phyloP scores from a whole-genome alignment of 2,329 filamentous ascomycete species.

The Aspergillus ochraceoroseus region DNA sequence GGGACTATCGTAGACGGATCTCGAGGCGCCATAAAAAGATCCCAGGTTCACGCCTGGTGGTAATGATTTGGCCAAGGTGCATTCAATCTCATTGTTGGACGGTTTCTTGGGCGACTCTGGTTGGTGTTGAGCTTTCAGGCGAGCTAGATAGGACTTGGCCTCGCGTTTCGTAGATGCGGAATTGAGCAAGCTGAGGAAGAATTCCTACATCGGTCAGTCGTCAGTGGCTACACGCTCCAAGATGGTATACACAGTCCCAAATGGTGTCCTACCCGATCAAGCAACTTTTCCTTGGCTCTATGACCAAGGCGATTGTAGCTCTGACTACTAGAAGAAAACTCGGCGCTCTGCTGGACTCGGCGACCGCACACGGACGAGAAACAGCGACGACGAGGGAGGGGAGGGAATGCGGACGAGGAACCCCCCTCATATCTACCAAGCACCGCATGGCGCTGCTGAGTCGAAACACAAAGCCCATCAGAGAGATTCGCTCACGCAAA shows the following conservation, averaged over 20 bases:
- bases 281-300: slow-evolving; percentile 43
- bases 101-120: slow-evolving; percentile 33
- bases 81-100: slow-evolving; percentile 25
- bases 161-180: slow-evolving; percentile 90
- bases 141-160: slow-evolving; percentile 83
- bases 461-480: not conserved
- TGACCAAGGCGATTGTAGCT: slow-evolving; percentile 33
- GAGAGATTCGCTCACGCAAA: not conserved
- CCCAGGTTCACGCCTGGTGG: slow-evolving; percentile 56
- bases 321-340: slow-evolving; percentile 30
- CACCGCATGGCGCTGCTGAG: slow-evolving; percentile 21
- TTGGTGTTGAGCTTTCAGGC: slow-evolving; percentile 58
- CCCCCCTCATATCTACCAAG: slow-evolving; percentile 15
- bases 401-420: not conserved
- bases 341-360: slow-evolving; percentile 26
- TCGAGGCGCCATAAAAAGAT: slow-evolving; percentile 54
- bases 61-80: slow-evolving; percentile 15
- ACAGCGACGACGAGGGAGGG: slow-evolving; percentile 12
- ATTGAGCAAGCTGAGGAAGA: slow-evolving; percentile 79
- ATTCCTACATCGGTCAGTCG: too few species aligned
- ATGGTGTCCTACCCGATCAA: slow-evolving; percentile 37
- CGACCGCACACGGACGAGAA: slow-evolving; percentile 20
- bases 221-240: too few species aligned
- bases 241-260: not conserved
- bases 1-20: slow-evolving; percentile 55